Evolutionary conservation across 805 yeast species (phyloP).

Genomic region (Ogataea methylovora): DNA sequence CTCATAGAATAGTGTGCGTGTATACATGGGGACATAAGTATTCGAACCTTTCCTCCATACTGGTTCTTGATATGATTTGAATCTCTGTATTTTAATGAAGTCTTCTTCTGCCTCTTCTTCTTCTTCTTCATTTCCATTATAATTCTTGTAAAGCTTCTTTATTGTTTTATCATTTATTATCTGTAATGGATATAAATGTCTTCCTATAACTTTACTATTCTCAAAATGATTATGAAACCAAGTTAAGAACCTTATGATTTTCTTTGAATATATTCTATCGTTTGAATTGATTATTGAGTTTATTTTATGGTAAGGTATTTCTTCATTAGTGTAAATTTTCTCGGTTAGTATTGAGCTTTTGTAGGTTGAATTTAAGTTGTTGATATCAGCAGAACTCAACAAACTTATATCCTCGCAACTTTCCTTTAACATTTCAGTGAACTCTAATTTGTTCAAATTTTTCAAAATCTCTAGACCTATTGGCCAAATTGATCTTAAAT

Average conservation of each 20-base stretch:
- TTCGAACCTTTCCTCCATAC: constrained; percentile 33
- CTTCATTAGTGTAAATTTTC: background rate
- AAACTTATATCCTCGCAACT: background rate
- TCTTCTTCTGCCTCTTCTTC: constrained; percentile 6
- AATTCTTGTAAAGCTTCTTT: background rate
- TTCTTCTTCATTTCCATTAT: constrained; percentile 1
- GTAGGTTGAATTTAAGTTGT: background rate
- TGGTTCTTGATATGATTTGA: constrained; percentile 21
- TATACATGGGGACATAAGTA: constrained; percentile 33
- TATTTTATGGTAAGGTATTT: background rate
- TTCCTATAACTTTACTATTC: constrained; percentile 1
- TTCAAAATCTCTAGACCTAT: constrained; percentile 49
- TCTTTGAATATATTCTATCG: constrained; percentile 3
- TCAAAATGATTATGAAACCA: constrained; percentile 7
- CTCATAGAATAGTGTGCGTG: constrained; percentile 35
- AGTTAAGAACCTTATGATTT: constrained; percentile 11
- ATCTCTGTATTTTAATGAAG: background rate
- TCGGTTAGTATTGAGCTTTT: background rate
- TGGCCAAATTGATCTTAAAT: constrained; percentile 56
- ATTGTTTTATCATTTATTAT: constrained; percentile 3
- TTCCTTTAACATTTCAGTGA: constrained; percentile 3
- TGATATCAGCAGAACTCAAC: background rate
- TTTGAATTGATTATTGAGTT: background rate
- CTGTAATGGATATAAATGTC: constrained; percentile 16
- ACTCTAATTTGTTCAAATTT: constrained; percentile 17